Evolutionary conservation across 345 rosid genomes (phyloP).

Genomic region (Turritis glabra): DNA sequence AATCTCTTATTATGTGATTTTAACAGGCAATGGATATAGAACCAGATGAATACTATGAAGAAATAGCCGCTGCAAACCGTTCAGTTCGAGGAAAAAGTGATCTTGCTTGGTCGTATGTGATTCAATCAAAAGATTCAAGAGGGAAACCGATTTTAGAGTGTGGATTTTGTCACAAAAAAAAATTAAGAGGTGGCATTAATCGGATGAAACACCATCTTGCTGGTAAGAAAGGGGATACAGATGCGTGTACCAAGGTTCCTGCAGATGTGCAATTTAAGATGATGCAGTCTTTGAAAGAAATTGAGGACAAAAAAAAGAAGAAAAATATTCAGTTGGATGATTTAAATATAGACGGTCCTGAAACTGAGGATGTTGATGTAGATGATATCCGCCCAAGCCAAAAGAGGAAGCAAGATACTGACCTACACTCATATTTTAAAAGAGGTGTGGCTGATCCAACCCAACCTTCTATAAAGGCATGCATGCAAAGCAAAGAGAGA

Average conservation of each 20-base stretch:
- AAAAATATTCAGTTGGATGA: neutral
- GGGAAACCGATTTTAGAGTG: too few species aligned
- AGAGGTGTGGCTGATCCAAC: neutral
- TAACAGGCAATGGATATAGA: too few species aligned
- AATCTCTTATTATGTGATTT: too few species aligned
- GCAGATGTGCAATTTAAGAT: neutral
- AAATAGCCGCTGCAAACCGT: too few species aligned
- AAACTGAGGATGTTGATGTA: neutral
- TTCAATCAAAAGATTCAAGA: too few species aligned
- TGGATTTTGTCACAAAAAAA: neutral
- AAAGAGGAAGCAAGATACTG: neutral
- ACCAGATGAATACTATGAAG: too few species aligned
- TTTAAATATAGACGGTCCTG: neutral
- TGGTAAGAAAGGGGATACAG: neutral
- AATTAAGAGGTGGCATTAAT: neutral
- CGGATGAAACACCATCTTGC: slow-evolving; percentile 7
- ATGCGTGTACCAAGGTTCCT: neutral
- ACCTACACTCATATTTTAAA: neutral
- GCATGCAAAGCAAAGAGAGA: neutral
- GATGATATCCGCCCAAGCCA: neutral
- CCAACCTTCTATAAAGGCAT: neutral
- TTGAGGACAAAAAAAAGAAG: neutral
- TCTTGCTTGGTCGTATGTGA: too few species aligned
- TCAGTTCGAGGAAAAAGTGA: too few species aligned
- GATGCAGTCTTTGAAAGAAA: neutral